Evolutionary conservation across 192 early-diverging fungal species (phyloP).

Genomic region (Ambispora gerdemannii): DNA sequence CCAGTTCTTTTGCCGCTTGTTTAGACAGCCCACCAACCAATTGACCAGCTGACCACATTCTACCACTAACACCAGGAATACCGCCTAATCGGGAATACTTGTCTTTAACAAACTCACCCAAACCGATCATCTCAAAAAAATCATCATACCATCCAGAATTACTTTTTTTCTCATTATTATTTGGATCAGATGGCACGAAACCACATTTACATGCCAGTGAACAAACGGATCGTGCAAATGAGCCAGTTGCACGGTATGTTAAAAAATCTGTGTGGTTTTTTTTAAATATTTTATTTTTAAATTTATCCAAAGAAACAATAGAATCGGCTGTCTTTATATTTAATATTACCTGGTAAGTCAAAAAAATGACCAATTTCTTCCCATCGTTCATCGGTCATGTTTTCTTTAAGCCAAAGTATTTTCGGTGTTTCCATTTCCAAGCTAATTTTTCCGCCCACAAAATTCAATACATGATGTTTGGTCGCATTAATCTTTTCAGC

Average conservation of each 20-base stretch:
- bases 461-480: constrained; percentile 52
- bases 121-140: constrained; percentile 54
- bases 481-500: constrained; percentile 60
- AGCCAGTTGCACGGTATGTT: constrained; percentile 61
- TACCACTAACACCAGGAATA: constrained; percentile 30
- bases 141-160: constrained; percentile 60
- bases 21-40: constrained; percentile 52
- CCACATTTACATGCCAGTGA: constrained; percentile 73
- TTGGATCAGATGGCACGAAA: constrained; percentile 40
- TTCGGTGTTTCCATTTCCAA: constrained; percentile 80
- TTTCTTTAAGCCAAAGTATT: constrained; percentile 62
- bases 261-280: constrained; percentile 50
- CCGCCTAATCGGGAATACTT: constrained; percentile 47
- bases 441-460: constrained; percentile 64
- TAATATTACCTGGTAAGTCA: constrained; percentile 54
- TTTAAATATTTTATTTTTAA: neutral
- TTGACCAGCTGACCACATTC: constrained; percentile 50
- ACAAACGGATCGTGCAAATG: constrained; percentile 48
- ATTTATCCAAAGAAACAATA: neutral
- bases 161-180: constrained; percentile 26
- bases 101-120: constrained; percentile 49
- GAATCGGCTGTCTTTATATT: too few relatives aligned
- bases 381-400: constrained; percentile 50
- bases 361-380: constrained; percentile 52
- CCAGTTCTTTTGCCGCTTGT: constrained; percentile 55